These are phyloP conservation scores for Delphinella strobiligena DNA, from an alignment of 2,329 filamentous ascomycete genomes.

Conservation along the genomic window DNA sequence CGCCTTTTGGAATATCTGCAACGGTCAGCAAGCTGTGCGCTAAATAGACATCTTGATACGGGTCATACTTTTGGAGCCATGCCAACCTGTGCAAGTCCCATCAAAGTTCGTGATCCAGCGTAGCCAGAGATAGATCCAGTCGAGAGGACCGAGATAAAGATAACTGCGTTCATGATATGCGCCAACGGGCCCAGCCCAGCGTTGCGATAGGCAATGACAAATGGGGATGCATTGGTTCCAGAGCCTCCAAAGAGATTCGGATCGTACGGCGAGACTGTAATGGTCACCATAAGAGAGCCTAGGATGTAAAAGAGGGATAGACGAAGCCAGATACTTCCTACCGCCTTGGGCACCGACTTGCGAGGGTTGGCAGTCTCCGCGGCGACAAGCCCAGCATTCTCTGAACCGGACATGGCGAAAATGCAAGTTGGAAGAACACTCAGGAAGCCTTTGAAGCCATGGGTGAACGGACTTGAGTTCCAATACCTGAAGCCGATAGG, in stretches of 20 bases:
- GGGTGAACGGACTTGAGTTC: conserved; percentile 21
- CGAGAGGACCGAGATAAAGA: conserved; percentile 35
- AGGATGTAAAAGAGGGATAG: conserved; percentile 32
- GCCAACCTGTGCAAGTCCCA: conserved; percentile 31
- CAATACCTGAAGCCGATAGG: conserved; percentile 33
- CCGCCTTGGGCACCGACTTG: conserved; percentile 50
- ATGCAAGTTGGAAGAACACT: conserved; percentile 20
- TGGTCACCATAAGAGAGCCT: conserved; percentile 13
- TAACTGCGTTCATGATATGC: conserved; percentile 38
- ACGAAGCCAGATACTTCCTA: conserved; percentile 32
- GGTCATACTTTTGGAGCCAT: conserved; percentile 27
- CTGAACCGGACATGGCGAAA: conserved; percentile 30
- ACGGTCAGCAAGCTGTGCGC: neutral
- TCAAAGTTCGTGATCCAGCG: conserved; percentile 30
- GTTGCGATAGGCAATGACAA: conserved; percentile 41
- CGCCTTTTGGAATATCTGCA: conserved; percentile 17
- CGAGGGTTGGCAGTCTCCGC: conserved; percentile 53
- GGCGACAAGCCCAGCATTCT: conserved; percentile 50
- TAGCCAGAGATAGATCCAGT: conserved; percentile 34
- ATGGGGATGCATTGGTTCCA: conserved; percentile 37
- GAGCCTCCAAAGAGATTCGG: conserved; percentile 19
- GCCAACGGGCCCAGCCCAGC: conserved; percentile 22
- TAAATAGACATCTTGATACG: neutral
- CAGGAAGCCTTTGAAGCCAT: conserved; percentile 30
- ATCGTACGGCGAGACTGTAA: conserved; percentile 10